A percentile compares a stretch with the other conserved stretches of the same genome.
Conservation (phyloP, 2,329 filamentous ascomycete genomes). For the Falciphora oryzae region DNA sequence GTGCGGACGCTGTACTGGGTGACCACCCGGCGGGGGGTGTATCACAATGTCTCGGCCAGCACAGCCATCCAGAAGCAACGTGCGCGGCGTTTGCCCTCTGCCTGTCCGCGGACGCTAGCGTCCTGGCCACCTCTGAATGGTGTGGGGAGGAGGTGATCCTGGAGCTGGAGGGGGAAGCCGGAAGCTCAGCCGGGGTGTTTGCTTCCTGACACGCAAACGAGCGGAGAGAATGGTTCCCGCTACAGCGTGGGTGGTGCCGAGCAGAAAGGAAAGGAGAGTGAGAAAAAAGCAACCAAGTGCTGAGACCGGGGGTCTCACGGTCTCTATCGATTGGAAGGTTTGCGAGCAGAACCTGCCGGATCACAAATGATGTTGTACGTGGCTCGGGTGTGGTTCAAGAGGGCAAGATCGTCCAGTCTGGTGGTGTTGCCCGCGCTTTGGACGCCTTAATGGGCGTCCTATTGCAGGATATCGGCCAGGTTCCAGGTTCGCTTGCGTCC, state of each 20-base stretch:
- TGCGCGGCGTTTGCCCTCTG: not conserved
- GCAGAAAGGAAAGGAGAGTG: not conserved
- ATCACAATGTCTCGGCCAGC: conserved; percentile 2
- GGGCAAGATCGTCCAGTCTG: not conserved
- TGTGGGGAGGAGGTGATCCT: not conserved
- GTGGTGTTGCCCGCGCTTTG: conserved; percentile 1
- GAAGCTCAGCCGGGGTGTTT: not conserved
- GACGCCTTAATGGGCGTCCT: not conserved
- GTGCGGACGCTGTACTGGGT: not conserved
- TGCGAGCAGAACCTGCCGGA: not conserved
- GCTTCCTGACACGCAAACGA: not conserved
- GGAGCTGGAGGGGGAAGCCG: not conserved
- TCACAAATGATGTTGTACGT: not conserved
- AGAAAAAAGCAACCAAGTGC: not conserved
- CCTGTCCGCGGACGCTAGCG: not conserved
- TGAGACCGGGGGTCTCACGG: not conserved
- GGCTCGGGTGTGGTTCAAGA: not conserved
- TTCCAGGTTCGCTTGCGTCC: not conserved
- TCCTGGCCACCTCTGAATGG: not conserved
- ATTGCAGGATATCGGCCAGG: not conserved
- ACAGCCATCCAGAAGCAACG: not conserved
- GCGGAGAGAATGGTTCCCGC: not conserved
- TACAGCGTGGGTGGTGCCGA: not conserved
- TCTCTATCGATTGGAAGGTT: no score
- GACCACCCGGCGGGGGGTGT: not conserved